Base-by-base conservation (phyloP, 2,329 filamentous ascomycete species). In the Xylaria polymorpha region DNA sequence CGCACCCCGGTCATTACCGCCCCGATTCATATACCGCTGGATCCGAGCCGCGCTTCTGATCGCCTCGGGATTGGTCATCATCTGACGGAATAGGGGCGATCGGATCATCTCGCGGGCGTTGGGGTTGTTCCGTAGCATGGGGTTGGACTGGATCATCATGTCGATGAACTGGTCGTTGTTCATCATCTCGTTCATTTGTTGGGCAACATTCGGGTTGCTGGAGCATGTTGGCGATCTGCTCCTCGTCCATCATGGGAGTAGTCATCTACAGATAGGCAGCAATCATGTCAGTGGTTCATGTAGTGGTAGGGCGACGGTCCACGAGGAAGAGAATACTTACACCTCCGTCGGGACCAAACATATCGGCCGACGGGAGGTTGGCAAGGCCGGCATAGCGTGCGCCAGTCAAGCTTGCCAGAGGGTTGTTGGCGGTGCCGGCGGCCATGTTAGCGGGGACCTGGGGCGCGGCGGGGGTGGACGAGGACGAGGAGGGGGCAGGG, bases 131-230 rank as follows among this genome's bases (percentile, higher is more conserved):
- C 76, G 76, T 9, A 78, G 63, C 73, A 77, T 75, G 2, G 96
- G 96, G 78, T 97, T 97, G 77, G 92, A 89, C 75, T 96, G 90
- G 75, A 99, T 94, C 87, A 98, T 93, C 88, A 97, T 93, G 78
- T 98, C 94, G 78, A 98, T 88, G 75, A 99, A 92, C 20, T 91
- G 88, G n/a, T 96, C 95, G 81, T 98, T 98, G 80, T 94, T 93
- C 80, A 99, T 91, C 43, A 94, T 94, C 81, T 98, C 95, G 80
- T 96, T 97, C 88, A 99, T 92, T 64, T 91, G 91, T 73, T 94
- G 91, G 72, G 93, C 89, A 66, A 97, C 91, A 77, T 93, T 91
- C 25, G 96, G 96, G 78, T 98, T 94, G 71, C 92, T 90, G 76
- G 76, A 99, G 90, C 89, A 98, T 92, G 72, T 90, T 87, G 66